Base-by-base conservation (phyloP, 2,329 filamentous ascomycete species). In the Venturia oleaginea region DNA sequence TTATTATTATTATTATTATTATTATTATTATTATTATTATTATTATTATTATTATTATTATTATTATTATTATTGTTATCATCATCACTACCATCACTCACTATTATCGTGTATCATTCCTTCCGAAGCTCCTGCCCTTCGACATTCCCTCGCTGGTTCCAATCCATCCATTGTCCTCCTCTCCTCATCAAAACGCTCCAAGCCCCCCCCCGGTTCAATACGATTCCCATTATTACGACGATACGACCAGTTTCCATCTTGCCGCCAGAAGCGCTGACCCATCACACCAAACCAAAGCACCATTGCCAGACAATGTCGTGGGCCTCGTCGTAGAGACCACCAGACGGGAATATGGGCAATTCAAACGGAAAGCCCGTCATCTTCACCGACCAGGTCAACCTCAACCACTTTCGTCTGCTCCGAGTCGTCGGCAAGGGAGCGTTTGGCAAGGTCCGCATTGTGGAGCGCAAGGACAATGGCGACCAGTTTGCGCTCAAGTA, bases 391-490 rank as follows among this genome's bases (percentile, higher is more conserved):
- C 90, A 96, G 88, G 94, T 96, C 71, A 97, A 93, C 76, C 87
- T 99, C 71, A 97, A 97, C 74, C 94, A 99, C 78, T 99, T 99
- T 77, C 90, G 93, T 69, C 83, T 99, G 64, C 81, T 97, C 69
- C 88, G 94, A 73, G 94, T 99, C 68, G 94, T 99, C 70, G 94
- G 94, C 69, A 95, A 96, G 77, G 94, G 94, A 72, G 94, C 94
- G 65, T 99, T 99, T 80, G 94, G 94, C 72, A 99, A 99, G 79
- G 94, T 99, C 67, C 89, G 94, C 72, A 99, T 99, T 70, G 94
- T 99, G 73, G 94, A 99, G 82, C 86, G 92, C 70, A 97, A 97
- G 78, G 94, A 99, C 74, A 96, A 92, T 1, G 88, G 87, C 65
- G 79, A 97, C 71, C 93, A 92, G 2, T 99, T 99, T 77, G 94